These are phyloP conservation scores for Myochromella boudieri DNA, from an alignment of 768 basidiomycete species.

Conservation along the genomic window DNA sequence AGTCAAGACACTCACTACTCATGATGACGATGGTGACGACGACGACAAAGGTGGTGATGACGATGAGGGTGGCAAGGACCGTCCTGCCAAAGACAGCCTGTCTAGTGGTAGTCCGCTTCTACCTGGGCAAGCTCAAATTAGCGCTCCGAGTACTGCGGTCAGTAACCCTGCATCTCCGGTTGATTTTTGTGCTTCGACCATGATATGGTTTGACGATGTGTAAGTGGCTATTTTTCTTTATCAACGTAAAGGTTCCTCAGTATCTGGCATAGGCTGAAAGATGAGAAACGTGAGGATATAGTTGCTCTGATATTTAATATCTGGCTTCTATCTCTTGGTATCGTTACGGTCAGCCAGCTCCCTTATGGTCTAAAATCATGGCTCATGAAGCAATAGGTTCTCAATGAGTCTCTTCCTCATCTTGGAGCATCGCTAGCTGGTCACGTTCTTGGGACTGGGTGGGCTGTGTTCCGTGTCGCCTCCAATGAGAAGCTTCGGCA, in stretches of 20 bases:
- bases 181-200: constrained; percentile 43
- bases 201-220: constrained; percentile 47
- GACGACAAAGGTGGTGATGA: constrained; percentile 4
- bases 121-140: not conserved
- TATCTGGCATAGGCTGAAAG: constrained; percentile 27
- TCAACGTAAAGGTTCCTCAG: not conserved
- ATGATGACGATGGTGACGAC: constrained; percentile 9
- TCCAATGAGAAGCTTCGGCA: constrained; percentile 28
- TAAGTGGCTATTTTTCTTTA: constrained; percentile 24
- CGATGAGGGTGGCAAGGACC: constrained; percentile 9
- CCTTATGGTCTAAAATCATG: not conserved
- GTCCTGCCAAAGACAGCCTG: not conserved
- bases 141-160: not conserved
- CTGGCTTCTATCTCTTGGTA: constrained; percentile 46
- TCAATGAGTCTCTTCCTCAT: constrained; percentile 53
- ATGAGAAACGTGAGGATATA: constrained; percentile 47
- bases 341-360: constrained; percentile 41
- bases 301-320: constrained; percentile 43
- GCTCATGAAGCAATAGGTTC: constrained; percentile 29
- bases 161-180: constrained; percentile 16
- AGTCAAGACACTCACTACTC: not conserved
- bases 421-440: constrained; percentile 46
- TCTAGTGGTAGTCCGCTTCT: not conserved
- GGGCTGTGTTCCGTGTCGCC: constrained; percentile 44
- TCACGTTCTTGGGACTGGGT: constrained; percentile 45